Conservation (phyloP, 768 basidiomycete genomes). For the Suillus bovinus region DNA sequence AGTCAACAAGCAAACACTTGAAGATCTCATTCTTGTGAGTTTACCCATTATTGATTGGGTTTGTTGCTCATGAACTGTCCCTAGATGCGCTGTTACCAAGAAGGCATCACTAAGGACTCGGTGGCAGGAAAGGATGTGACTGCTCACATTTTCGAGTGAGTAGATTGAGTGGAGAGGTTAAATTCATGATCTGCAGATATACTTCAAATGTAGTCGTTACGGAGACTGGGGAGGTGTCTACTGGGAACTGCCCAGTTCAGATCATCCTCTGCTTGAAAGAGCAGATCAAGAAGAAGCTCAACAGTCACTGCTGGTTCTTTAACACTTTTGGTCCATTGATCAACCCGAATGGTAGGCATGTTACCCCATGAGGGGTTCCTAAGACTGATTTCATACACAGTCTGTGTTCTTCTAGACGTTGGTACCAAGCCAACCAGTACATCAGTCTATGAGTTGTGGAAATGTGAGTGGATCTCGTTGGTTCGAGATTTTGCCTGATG, state of each 20-base stretch:
- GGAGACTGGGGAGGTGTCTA: slow-evolving; percentile 76
- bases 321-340: slow-evolving; percentile 91
- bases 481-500: slow-evolving; percentile 8
- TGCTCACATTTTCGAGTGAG: slow-evolving; percentile 90
- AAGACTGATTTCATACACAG: slow-evolving; percentile 35
- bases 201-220: slow-evolving; percentile 79
- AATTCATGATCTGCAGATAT: slow-evolving; percentile 45
- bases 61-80: slow-evolving; percentile 5
- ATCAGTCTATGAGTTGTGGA: slow-evolving; percentile 96
- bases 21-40: slow-evolving; percentile 78
- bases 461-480: slow-evolving; percentile 48
- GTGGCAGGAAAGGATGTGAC: slow-evolving; percentile 88
- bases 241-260: slow-evolving; percentile 79
- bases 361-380: not conserved
- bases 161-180: slow-evolving; percentile 11
- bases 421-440: slow-evolving; percentile 95
- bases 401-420: slow-evolving; percentile 91
- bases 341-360: slow-evolving; percentile 67
- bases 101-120: slow-evolving; percentile 87
- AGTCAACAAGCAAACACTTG: slow-evolving; percentile 87
- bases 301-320: slow-evolving; percentile 98
- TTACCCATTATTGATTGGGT: slow-evolving; percentile 13
- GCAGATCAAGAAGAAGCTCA: slow-evolving; percentile 96
- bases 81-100: slow-evolving; percentile 85
- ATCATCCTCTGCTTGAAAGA: slow-evolving; percentile 91